Conservation (phyloP, 441 rosid genomes). For the Populus hybrid region DNA sequence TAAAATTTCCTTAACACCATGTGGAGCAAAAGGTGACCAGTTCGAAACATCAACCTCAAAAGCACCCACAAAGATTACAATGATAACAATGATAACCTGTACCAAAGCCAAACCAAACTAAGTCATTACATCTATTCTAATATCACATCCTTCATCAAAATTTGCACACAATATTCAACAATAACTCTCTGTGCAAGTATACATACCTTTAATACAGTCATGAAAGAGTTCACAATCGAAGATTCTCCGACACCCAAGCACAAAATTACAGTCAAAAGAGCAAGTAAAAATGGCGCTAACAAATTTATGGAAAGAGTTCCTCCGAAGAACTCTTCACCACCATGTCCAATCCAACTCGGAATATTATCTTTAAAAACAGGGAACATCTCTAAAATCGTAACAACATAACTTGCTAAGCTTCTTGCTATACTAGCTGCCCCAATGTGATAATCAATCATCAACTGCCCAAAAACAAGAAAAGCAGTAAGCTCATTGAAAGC, state of each 20-base stretch:
- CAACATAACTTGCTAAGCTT: no score
- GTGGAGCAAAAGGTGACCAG: slow-evolving; percentile 77
- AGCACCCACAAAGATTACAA: slow-evolving; percentile 6
- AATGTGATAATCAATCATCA: no score
- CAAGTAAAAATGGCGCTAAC: not conserved
- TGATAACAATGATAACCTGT: not conserved
- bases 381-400: no score
- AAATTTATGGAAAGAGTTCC: no score
- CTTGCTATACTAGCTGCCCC: no score
- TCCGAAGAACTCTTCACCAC: no score
- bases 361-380: no score
- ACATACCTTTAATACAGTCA: slow-evolving; percentile 1
- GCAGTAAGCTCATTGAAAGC: no score
- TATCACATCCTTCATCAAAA: not conserved
- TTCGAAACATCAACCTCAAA: no score
- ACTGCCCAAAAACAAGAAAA: no score
- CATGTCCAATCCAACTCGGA: no score
- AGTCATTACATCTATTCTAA: not conserved
- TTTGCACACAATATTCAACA: not conserved
- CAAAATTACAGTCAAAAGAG: not conserved
- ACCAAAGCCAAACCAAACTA: not conserved
- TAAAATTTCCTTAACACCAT: slow-evolving; percentile 68
- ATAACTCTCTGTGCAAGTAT: not conserved
- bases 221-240: not conserved
- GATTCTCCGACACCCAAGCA: slow-evolving; percentile 2